Conservation (phyloP, 108 stramenopile species). For the Fragilariopsis cylindrus region DNA sequence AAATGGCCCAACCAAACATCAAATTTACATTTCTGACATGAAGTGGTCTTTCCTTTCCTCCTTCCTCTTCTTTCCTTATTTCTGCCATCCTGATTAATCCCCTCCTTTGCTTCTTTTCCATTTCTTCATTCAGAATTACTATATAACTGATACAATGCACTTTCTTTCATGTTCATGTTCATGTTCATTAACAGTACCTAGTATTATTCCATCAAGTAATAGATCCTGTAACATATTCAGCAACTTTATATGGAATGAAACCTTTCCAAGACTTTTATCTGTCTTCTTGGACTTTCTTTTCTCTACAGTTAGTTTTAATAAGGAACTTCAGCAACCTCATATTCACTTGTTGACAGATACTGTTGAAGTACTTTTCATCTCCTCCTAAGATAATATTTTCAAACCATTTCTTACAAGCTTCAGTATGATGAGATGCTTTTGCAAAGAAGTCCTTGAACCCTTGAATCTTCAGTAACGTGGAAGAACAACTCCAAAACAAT, state of each 20-base stretch:
- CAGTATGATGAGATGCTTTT: background rate
- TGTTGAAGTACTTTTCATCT: background rate
- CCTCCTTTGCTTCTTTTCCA: background rate
- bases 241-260: background rate
- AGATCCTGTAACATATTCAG: background rate
- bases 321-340: constrained; percentile 1
- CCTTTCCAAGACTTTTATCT: background rate
- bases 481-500: background rate
- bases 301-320: background rate
- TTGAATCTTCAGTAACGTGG: background rate
- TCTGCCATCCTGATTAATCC: background rate
- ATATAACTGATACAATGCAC: constrained; percentile 3
- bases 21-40: background rate
- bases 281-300: background rate
- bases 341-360: background rate
- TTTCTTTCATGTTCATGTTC: background rate
- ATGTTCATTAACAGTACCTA: background rate
- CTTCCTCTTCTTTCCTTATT: background rate
- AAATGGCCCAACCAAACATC: background rate
- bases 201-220: background rate
- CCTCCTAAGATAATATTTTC: background rate
- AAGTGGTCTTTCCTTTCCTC: background rate
- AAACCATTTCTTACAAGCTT: background rate
- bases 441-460: constrained; percentile 3
- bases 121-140: background rate